A percentile compares a stretch with the other conserved stretches of the same genome.
phyloP scores from a whole-genome alignment of 106 monocot species.

The Allium sativum region DNA sequence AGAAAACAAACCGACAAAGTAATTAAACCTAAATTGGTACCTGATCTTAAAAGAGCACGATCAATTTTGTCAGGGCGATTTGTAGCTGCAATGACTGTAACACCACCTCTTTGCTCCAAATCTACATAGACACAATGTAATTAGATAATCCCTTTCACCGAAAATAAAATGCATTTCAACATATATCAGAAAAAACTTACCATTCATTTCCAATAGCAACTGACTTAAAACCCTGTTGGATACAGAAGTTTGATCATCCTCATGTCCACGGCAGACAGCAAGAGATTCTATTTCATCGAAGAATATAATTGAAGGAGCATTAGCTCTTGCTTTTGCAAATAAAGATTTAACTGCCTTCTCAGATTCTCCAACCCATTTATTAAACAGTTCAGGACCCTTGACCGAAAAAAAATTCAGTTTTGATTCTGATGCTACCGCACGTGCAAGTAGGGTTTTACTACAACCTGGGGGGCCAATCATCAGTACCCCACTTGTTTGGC shows the following conservation, averaged over 20 bases:
- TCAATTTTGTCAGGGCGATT: too few relatives aligned
- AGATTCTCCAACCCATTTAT: constrained; percentile 98
- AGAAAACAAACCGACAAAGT: too few relatives aligned
- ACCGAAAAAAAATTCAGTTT: constrained; percentile 92
- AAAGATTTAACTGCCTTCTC: constrained; percentile 91
- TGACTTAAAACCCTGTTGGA: constrained; percentile 84
- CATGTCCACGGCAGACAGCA: constrained; percentile 73
- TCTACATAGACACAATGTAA: too few relatives aligned
- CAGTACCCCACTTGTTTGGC: constrained; percentile 57
- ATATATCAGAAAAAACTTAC: constrained; percentile 20
- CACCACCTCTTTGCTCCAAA: too few relatives aligned
- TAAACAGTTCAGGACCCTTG: constrained; percentile 94
- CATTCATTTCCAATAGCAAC: constrained; percentile 92
- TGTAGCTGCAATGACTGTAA: too few relatives aligned
- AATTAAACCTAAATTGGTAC: too few relatives aligned
- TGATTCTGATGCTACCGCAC: constrained; percentile 95
- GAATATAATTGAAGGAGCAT: constrained; percentile 92
- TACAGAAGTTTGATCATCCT: constrained; percentile 74
- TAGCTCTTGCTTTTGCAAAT: constrained; percentile 88
- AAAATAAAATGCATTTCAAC: too few relatives aligned
- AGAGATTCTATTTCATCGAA: constrained; percentile 99
- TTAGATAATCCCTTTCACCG: too few relatives aligned
- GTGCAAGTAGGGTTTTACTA: constrained; percentile 93
- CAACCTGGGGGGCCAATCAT: constrained; percentile 98
- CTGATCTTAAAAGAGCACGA: too few relatives aligned